Percentiles rank a stretch among this genome's conserved stretches.
Conservation (phyloP, 1,284 basidiomycete species). For the Ceratobasidium sp. region DNA sequence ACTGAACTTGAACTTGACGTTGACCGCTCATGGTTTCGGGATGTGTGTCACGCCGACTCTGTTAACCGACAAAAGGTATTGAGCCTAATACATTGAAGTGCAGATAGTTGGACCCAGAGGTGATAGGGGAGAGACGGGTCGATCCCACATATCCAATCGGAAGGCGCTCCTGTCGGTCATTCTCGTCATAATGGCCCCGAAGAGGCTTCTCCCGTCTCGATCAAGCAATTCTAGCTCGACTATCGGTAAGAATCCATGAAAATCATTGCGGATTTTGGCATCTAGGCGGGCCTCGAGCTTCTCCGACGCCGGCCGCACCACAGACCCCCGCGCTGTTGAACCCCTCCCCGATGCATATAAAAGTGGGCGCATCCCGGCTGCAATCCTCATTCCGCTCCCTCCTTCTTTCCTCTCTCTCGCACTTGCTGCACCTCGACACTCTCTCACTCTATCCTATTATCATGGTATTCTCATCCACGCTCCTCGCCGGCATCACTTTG, state of each 20-base stretch:
- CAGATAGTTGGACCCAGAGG: not conserved
- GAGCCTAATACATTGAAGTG: not conserved
- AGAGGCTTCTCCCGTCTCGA: conserved; percentile 30
- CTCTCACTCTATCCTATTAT: conserved; percentile 15
- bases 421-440: conserved; percentile 3
- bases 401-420: conserved; percentile 1
- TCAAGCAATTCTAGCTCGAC: not conserved
- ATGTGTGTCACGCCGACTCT: not conserved
- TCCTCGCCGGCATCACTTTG: conserved; percentile 36
- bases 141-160: not conserved
- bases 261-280: not conserved
- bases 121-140: not conserved
- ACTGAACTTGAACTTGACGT: conserved; percentile 6
- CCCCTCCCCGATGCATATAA: conserved; percentile 4
- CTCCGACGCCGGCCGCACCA: conserved; percentile 6
- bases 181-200: not conserved
- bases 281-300: not conserved
- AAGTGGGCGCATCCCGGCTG: not conserved
- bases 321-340: not conserved
- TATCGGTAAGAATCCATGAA: not conserved
- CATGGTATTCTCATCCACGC: conserved; percentile 29
- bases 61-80: no score
- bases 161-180: conserved; percentile 4
- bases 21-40: not conserved
- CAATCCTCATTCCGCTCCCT: not conserved